phyloP scores from a whole-genome alignment of 148 eudicot genomes.

The Amaranthus cruentus region DNA sequence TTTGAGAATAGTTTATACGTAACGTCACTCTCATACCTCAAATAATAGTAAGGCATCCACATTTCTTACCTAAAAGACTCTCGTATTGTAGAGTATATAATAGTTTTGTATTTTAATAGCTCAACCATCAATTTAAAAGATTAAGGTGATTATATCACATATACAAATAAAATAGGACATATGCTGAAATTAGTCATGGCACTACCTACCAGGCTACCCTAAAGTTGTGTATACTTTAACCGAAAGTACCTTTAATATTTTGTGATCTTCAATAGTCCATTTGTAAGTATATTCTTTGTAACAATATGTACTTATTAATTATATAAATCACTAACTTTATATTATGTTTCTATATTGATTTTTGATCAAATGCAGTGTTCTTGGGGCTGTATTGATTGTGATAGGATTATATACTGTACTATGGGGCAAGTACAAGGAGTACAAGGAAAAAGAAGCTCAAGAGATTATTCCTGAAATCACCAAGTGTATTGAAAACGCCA shows the following conservation, averaged over 20 bases:
- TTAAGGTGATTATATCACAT: too few relatives aligned
- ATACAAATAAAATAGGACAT: background rate
- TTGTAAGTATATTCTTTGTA: background rate
- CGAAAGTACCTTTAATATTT: slow-evolving; percentile 22
- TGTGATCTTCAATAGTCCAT: slow-evolving; percentile 15
- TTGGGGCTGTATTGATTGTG: slow-evolving; percentile 67
- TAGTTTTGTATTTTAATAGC: too few relatives aligned
- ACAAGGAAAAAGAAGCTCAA: slow-evolving; percentile 47
- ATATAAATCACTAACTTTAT: slow-evolving; percentile 8
- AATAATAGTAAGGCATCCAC: too few relatives aligned
- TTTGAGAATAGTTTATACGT: too few relatives aligned
- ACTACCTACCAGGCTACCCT: background rate
- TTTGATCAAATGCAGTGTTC: slow-evolving; percentile 33
- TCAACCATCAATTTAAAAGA: too few relatives aligned
- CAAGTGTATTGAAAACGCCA: slow-evolving; percentile 21
- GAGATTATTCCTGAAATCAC: slow-evolving; percentile 43
- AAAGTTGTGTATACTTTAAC: slow-evolving; percentile 16
- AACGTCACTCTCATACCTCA: too few relatives aligned
- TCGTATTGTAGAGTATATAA: too few relatives aligned
- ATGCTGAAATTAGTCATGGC: slow-evolving; percentile 4
- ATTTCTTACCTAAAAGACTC: too few relatives aligned
- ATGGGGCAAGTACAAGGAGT: slow-evolving; percentile 94
- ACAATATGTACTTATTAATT: background rate
- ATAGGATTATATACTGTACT: slow-evolving; percentile 72
- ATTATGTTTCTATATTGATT: background rate